Evolutionary conservation across 2,329 filamentous ascomycete genomes (phyloP), one percentile per base, ranked within the genome.

Genomic region (Fusarium annulatum): DNA sequence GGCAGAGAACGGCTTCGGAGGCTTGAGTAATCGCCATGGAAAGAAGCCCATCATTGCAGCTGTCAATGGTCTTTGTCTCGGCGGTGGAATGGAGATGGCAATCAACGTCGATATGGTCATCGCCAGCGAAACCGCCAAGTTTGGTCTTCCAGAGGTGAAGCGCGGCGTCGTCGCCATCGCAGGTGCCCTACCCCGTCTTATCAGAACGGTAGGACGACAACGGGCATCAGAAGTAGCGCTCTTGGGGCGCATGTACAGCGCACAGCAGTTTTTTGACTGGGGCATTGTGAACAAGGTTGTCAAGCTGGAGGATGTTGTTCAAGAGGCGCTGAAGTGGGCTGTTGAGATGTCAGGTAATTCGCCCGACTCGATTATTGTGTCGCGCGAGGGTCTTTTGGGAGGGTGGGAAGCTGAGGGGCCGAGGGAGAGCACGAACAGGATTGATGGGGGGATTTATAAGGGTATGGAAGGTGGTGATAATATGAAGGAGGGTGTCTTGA

Each of bases 341-440:
- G 81, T 79, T 45, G 82, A 86, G 78, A 87, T 95, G 75, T 89
- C 89, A 23, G 86, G 79, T 67, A 92, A 93, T 81, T 94, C 91
- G 74, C 94, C 93, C 5, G 94, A 96, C 81, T 87, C 91, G 30
- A 88, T 96, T 38, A 89, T 95, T 76, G 91, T 94, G n/a, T 91
- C 86, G 67, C 86, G 93, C 28, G 91, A 91, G 78, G 93, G 93
- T 0, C 78, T 96, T 57, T 89, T 92, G 80, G 82, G 93, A 72
- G 93, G 91, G 0, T 95, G 92, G 92, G 93, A 94, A 76, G 88
- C 86, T 1, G 82, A 91, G 26, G 89, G 91, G 16, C 92, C 91
- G 0, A 89, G 91, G 80, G 86, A 88, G 69, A 92, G 84, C 15
- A 93, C 90, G 41, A 84, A 84, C 68, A 78, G 89, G 71, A 79